Percentiles rank a stretch among this genome's conserved stretches.
These are phyloP conservation scores for Umbelopsis sp. DNA, from an alignment of 192 early-diverging fungal species.

Conservation along the genomic window DNA sequence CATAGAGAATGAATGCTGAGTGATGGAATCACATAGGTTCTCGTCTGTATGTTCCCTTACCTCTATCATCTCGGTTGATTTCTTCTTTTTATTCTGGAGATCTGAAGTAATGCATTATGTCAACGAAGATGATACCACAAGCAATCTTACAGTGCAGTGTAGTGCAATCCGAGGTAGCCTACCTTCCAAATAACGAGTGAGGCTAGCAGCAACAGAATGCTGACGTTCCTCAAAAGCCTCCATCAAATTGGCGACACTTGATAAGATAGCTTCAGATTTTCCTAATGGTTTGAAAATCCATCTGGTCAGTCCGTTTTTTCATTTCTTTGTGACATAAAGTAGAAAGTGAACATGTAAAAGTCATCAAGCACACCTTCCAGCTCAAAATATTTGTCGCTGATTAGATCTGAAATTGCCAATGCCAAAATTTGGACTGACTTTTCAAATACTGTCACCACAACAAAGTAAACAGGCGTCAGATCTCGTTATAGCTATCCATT, in stretches of 20 bases:
- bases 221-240: neutral
- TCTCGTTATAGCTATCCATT: neutral
- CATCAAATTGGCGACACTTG: neutral
- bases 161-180: neutral
- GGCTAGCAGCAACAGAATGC: neutral
- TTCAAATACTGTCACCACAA: neutral
- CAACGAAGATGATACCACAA: neutral
- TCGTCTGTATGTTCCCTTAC: neutral
- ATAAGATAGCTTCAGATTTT: neutral
- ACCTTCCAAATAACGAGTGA: neutral
- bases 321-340: too few relatives aligned
- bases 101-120: neutral
- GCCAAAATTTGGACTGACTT: conserved; percentile 3
- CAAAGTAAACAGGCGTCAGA: too few relatives aligned
- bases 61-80: neutral
- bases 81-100: neutral
- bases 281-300: neutral
- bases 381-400: conserved; percentile 2
- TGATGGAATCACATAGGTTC: neutral
- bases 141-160: neutral
- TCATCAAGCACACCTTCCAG: neutral
- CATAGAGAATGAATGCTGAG: neutral
- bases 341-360: neutral
- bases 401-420: neutral
- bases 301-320: too few relatives aligned